phyloP scores from a whole-genome alignment of 352 stramenopile genomes.

The Pelagophyceae sp. region DNA sequence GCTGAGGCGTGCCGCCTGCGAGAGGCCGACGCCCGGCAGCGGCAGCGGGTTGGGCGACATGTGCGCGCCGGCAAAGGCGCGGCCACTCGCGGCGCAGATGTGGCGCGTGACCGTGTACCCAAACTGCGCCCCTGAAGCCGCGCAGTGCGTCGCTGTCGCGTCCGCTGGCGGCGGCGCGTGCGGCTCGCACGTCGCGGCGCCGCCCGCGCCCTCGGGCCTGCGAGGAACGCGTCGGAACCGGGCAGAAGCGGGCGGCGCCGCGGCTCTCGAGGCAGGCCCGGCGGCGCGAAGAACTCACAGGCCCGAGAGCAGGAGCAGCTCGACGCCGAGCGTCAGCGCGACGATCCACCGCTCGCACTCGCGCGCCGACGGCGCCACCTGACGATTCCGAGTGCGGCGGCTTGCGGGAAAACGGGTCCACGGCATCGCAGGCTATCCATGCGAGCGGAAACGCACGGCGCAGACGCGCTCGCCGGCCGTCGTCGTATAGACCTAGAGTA shows the following conservation, averaged over 20 bases:
- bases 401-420: no score
- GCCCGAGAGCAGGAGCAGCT: slow-evolving; percentile 6
- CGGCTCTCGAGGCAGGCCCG: not conserved
- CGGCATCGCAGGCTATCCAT: no score
- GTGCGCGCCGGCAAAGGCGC: not conserved
- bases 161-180: not conserved
- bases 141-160: slow-evolving; percentile 2
- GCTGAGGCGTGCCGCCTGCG: not conserved
- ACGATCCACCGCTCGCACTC: slow-evolving; percentile 16
- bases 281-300: not conserved
- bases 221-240: no score
- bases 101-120: slow-evolving; percentile 15
- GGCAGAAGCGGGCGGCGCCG: no score
- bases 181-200: not conserved
- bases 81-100: not conserved
- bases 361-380: not conserved
- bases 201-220: slow-evolving; percentile 9
- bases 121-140: not conserved
- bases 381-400: no score
- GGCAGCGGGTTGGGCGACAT: not conserved
- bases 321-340: slow-evolving; percentile 9
- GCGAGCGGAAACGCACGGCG: no score
- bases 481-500: slow-evolving; percentile 8
- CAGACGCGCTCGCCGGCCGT: slow-evolving; percentile 16
- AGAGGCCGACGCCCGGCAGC: slow-evolving; percentile 1